A percentile compares a stretch with the other conserved stretches of the same genome.
Conservation (phyloP, 192 early-diverging fungal species). For the Rhizophagus clarus region DNA sequence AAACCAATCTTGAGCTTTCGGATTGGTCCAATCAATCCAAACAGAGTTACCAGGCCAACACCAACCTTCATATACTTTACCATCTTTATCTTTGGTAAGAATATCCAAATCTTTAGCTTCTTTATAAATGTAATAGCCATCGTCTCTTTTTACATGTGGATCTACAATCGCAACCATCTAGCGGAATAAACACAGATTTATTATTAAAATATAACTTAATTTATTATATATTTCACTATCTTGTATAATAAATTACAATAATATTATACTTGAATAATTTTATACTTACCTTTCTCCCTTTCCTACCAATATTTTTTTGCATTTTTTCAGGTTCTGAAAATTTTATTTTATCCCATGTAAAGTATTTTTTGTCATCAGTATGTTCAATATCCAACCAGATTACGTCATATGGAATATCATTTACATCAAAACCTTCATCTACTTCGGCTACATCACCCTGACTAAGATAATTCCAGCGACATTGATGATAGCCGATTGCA, state of each 20-base stretch:
- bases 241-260: neutral
- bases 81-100: conserved; percentile 79
- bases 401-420: conserved; percentile 96
- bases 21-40: conserved; percentile 92
- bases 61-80: conserved; percentile 87
- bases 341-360: conserved; percentile 93
- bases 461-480: conserved; percentile 97
- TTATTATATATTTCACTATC: neutral
- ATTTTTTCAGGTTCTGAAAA: conserved; percentile 87
- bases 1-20: conserved; percentile 79
- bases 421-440: conserved; percentile 82
- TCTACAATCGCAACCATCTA: conserved; percentile 96
- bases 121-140: conserved; percentile 73
- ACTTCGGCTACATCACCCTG: conserved; percentile 87
- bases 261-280: neutral
- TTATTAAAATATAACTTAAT: neutral
- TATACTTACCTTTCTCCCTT: conserved; percentile 71
- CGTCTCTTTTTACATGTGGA: conserved; percentile 93
- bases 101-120: conserved; percentile 73
- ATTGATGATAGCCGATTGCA: conserved; percentile 93
- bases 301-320: conserved; percentile 72
- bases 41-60: conserved; percentile 97
- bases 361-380: conserved; percentile 97
- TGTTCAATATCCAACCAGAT: conserved; percentile 99
- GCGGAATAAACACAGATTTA: conserved; percentile 8